Conservation (phyloP, 192 early-diverging fungal genomes). For the Entomortierella beljakovae region DNA sequence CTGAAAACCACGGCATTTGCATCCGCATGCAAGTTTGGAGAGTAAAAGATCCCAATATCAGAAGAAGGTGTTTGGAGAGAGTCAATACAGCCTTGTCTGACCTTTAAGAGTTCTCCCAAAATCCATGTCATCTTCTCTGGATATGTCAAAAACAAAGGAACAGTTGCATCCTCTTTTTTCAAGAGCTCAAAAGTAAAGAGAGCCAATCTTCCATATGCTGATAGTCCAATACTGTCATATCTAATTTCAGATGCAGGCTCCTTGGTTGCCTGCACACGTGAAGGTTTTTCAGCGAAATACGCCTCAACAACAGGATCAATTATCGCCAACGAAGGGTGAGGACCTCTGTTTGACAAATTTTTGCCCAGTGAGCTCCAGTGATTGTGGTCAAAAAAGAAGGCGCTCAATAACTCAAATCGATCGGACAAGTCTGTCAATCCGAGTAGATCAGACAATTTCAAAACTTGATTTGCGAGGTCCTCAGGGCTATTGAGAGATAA, state of each 20-base stretch:
- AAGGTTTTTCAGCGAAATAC: conserved; percentile 26
- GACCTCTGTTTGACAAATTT: conserved; percentile 38
- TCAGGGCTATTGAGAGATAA: conserved; percentile 54
- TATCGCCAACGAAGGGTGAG: conserved; percentile 29
- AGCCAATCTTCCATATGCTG: conserved; percentile 57
- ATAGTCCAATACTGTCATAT: conserved; percentile 65
- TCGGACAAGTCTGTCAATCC: conserved; percentile 28
- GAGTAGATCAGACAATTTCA: conserved; percentile 45
- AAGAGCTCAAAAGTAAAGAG: conserved; percentile 58
- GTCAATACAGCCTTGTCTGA: conserved; percentile 46
- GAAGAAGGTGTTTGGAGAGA: conserved; percentile 45
- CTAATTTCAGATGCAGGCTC: neutral
- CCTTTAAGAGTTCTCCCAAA: conserved; percentile 38
- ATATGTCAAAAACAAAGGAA: conserved; percentile 35
- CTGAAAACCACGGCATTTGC: conserved; percentile 48
- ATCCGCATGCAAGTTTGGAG: conserved; percentile 35
- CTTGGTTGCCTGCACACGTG: neutral
- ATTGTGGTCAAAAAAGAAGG: conserved; percentile 47
- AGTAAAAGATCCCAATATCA: conserved; percentile 39
- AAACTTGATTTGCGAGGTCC: conserved; percentile 56
- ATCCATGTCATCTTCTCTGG: conserved; percentile 52
- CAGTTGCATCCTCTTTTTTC: conserved; percentile 30
- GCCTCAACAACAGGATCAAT: conserved; percentile 40
- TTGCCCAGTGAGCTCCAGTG: conserved; percentile 56
- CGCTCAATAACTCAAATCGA: conserved; percentile 19